Evolutionary conservation across 345 rosid genomes (phyloP).

Genomic region (Salix dunnii): DNA sequence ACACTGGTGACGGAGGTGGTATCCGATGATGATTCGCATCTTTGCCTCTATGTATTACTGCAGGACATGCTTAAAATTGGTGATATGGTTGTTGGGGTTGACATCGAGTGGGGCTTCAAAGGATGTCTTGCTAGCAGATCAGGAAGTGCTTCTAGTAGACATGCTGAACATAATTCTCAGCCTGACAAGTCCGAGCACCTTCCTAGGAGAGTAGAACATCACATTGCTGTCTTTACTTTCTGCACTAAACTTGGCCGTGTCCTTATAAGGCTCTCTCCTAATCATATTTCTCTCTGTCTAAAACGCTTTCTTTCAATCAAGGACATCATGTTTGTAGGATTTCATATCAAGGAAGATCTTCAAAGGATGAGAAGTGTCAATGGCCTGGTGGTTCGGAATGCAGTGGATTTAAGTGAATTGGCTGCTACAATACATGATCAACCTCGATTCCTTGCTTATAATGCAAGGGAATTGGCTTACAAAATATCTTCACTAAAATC

Average conservation of each 20-base stretch:
- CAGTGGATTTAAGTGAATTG: slow-evolving; percentile 23
- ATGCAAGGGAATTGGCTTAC: slow-evolving; percentile 21
- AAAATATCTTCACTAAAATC: slow-evolving; percentile 9
- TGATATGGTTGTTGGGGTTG: slow-evolving; percentile 27
- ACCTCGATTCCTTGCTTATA: slow-evolving; percentile 19
- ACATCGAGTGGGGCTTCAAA: slow-evolving; percentile 30
- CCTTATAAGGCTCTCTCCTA: slow-evolving; percentile 17
- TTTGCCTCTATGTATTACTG: slow-evolving; percentile 27
- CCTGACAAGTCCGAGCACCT: slow-evolving; percentile 12
- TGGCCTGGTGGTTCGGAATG: slow-evolving; percentile 23
- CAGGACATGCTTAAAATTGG: slow-evolving; percentile 31
- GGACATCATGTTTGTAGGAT: slow-evolving; percentile 23
- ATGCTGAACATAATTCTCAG: neutral
- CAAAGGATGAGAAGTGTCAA: slow-evolving; percentile 3
- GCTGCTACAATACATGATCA: slow-evolving; percentile 28
- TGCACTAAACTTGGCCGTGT: slow-evolving; percentile 31
- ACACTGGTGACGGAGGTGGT: slow-evolving; percentile 24
- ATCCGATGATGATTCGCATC: slow-evolving; percentile 26
- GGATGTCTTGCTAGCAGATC: slow-evolving; percentile 14
- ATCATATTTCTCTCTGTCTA: slow-evolving; percentile 20
- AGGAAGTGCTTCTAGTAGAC: slow-evolving; percentile 11
- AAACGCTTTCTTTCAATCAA: slow-evolving; percentile 19
- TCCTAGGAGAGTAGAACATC: slow-evolving; percentile 17
- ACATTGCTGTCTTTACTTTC: slow-evolving; percentile 22
- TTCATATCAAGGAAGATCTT: slow-evolving; percentile 30